phyloP scores from a whole-genome alignment of 208 protist species.

The Trypanosoma scelopori region DNA sequence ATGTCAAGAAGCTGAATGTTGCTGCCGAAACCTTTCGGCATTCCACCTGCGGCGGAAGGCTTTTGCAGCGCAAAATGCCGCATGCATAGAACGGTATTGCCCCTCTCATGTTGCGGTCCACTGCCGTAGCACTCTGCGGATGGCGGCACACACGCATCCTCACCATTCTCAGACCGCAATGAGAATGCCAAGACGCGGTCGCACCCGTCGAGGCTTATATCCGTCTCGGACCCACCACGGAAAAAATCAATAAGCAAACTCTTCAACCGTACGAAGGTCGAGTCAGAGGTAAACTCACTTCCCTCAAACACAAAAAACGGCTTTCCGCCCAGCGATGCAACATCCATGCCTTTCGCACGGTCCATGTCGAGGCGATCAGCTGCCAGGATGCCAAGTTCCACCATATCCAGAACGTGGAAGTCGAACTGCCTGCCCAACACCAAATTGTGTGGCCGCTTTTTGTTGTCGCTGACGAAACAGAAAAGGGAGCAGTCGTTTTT shows the following conservation, averaged over 20 bases:
- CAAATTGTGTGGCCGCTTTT: conserved; percentile 90
- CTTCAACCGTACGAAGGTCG: conserved; percentile 71
- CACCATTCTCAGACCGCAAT: conserved; percentile 65
- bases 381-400: conserved; percentile 83
- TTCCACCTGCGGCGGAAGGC: conserved; percentile 44
- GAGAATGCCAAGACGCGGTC: conserved; percentile 83
- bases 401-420: conserved; percentile 90
- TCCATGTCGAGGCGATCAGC: conserved; percentile 74
- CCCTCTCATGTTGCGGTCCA: conserved; percentile 32
- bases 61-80: conserved; percentile 83
- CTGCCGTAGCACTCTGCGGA: conserved; percentile 71
- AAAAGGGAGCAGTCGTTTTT: conserved; percentile 93
- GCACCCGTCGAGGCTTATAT: conserved; percentile 75
- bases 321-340: conserved; percentile 72
- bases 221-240: conserved; percentile 58
- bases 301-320: conserved; percentile 90
- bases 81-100: conserved; percentile 66
- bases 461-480: conserved; percentile 81
- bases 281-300: conserved; percentile 69
- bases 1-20: conserved; percentile 76
- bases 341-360: conserved; percentile 42
- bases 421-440: conserved; percentile 87
- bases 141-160: conserved; percentile 71
- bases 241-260: conserved; percentile 89
- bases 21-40: conserved; percentile 39